Percentiles rank a stretch among this genome's conserved stretches.
Evolutionary conservation across 2,329 filamentous ascomycete species (phyloP).

Genomic region (Aspergillus terreus): DNA sequence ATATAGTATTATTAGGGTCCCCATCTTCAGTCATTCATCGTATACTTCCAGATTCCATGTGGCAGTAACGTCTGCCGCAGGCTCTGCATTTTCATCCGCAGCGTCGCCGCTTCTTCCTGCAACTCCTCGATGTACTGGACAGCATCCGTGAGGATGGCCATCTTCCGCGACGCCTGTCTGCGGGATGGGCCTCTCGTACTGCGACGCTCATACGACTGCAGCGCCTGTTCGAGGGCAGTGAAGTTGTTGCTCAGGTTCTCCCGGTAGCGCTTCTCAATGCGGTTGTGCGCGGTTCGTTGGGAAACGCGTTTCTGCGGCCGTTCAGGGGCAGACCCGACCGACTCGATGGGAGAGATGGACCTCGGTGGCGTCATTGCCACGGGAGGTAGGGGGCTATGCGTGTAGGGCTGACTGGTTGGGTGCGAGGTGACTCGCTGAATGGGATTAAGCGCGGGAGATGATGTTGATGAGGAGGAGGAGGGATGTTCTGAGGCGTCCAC

Average conservation of each 20-base stretch:
- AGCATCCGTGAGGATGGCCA: slow-evolving; percentile 2
- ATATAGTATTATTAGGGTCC: too few relatives aligned
- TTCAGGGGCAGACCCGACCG: not conserved
- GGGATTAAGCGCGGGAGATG: too few relatives aligned
- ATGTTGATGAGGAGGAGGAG: too few relatives aligned
- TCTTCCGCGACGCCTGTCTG: slow-evolving; percentile 4
- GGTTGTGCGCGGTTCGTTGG: slow-evolving; percentile 2
- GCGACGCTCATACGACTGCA: not conserved
- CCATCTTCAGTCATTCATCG: not conserved
- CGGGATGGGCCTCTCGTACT: not conserved
- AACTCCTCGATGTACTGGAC: slow-evolving; percentile 3
- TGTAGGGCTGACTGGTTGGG: too few relatives aligned
- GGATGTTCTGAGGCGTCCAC: too few relatives aligned
- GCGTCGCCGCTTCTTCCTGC: slow-evolving; percentile 1
- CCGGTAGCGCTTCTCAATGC: slow-evolving; percentile 5
- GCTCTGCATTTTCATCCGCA: slow-evolving; percentile 1
- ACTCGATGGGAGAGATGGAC: not conserved
- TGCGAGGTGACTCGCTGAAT: too few relatives aligned
- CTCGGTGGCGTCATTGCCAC: not conserved
- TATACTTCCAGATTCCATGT: slow-evolving; percentile 5
- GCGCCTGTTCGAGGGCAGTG: not conserved
- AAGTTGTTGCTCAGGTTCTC: slow-evolving; percentile 7
- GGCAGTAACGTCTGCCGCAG: slow-evolving; percentile 3
- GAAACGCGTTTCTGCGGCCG: not conserved
- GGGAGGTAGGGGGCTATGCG: not conserved